phyloP scores from a whole-genome alignment of 805 yeast genomes.

The Torulaspora gathmanii region DNA sequence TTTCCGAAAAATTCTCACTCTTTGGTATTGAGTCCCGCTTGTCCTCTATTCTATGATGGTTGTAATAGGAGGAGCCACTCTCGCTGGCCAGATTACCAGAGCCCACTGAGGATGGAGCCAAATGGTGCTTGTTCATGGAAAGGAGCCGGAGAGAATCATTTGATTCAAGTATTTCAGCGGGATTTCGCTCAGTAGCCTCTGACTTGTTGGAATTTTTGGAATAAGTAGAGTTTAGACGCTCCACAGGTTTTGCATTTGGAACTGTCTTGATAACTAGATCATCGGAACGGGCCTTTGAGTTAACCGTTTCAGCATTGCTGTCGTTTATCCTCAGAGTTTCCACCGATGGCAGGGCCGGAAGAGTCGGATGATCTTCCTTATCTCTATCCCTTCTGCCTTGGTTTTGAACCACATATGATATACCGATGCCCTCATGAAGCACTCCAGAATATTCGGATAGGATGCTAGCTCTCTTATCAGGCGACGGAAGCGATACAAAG shows the following conservation, averaged over 20 bases:
- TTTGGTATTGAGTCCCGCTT: not conserved
- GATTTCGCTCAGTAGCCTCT: slow-evolving; percentile 5
- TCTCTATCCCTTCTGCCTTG: slow-evolving; percentile 1
- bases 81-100: slow-evolving; percentile 25
- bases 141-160: slow-evolving; percentile 16
- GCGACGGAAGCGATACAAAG: slow-evolving; percentile 7
- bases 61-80: slow-evolving; percentile 22
- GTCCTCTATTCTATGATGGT: slow-evolving; percentile 11
- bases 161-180: not conserved
- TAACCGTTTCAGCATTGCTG: not conserved
- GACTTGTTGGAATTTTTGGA: slow-evolving; percentile 7
- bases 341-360: slow-evolving; percentile 18
- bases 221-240: slow-evolving; percentile 16
- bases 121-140: slow-evolving; percentile 13
- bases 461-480: slow-evolving; percentile 22
- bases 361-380: slow-evolving; percentile 6
- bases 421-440: slow-evolving; percentile 33
- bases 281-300: slow-evolving; percentile 1
- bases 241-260: slow-evolving; percentile 23
- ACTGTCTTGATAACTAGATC: slow-evolving; percentile 20
- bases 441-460: slow-evolving; percentile 33
- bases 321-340: slow-evolving; percentile 9
- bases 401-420: slow-evolving; percentile 29
- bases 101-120: slow-evolving; percentile 18
- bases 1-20: slow-evolving; percentile 1